Evolutionary conservation across 2,329 filamentous ascomycete species (phyloP), one percentile per base, ranked within the genome.

Genomic region (Pestalotiopsis sp.): DNA sequence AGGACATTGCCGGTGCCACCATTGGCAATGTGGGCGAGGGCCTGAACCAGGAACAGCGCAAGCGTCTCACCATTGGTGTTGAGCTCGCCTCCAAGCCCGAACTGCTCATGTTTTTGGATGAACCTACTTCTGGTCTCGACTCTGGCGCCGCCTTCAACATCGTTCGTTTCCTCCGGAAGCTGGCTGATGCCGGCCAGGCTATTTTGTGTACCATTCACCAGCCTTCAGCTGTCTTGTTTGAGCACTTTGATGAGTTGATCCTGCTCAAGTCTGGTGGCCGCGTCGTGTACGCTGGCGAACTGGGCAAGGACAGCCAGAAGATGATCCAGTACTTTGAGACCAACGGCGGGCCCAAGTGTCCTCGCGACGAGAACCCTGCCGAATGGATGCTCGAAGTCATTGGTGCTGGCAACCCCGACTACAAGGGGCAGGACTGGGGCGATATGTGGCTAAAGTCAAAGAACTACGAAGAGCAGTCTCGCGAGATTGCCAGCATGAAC

Each of bases 61-160:
- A 89, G 75, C 78, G 86, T 3, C 76, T 89, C 3, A 89, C 87
- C 0, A 88, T 89, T 56, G 86, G 84, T 11, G 85, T 88, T 4
- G 86, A 89, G 70, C 77, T 89, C 3, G 87, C 86, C 0, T 83
- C 84, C 0, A 89, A 89, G 75, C 87, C 87, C 0, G 86, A 88
- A 41, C 81, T 91, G 4, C 80, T 91, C 4, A 84, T 91, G 74
- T 91, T 91, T 75, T 79, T 91, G n/a, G 89, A 92, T 67, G 90
- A 91, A 72, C 85, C 85, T 0, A 87, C 85, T 0, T 89, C 87
- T 3, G 88, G 88, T 9, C 84, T 90, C 12, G 88, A 90, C 71
- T 85, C 85, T 0, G 84, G 86, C 56, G 84, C 87, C 7, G 87
- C 88, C 0, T 90, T 87, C 72, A 89, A 90, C 71, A 90, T 91